These are phyloP conservation scores for Fusarium pseudocircinatum DNA, from an alignment of 2,329 filamentous ascomycete genomes.

Conservation along the genomic window DNA sequence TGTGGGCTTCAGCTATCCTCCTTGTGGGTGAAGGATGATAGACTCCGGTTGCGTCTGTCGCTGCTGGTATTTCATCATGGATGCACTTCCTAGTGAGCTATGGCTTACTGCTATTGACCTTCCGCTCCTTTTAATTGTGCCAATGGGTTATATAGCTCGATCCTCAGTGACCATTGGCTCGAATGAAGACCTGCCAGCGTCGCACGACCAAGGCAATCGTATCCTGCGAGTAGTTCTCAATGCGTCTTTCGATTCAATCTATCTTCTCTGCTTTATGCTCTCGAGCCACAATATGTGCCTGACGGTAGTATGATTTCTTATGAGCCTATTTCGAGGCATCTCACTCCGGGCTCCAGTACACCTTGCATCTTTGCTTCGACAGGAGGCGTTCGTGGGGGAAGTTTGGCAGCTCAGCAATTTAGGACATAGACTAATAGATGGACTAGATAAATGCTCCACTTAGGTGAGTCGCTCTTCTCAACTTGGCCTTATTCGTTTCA, in stretches of 20 bases:
- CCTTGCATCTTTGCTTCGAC: too few relatives aligned
- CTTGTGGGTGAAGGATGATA: neutral
- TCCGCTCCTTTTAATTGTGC: neutral
- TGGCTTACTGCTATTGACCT: neutral
- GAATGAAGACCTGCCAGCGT: fast-evolving
- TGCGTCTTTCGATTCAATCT: neutral
- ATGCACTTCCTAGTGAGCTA: neutral
- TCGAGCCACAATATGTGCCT: neutral
- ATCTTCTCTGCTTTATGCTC: neutral
- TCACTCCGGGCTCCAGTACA: neutral
- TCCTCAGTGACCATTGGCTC: fast-evolving
- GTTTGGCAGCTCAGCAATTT: neutral
- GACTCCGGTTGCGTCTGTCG: too few relatives aligned
- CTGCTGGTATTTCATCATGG: neutral
- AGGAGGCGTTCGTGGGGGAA: neutral
- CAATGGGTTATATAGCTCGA: too few relatives aligned
- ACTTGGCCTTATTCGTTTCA: neutral
- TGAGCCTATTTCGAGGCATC: neutral
- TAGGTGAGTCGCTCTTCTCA: neutral
- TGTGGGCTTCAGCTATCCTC: neutral
- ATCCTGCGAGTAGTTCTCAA: too few relatives aligned
- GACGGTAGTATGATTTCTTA: neutral
- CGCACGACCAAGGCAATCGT: fast-evolving
- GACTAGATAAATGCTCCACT: neutral
- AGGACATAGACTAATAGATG: neutral